These are phyloP conservation scores for Pseudocercospora macadamiae DNA, from an alignment of 2,329 filamentous ascomycete genomes.

Conservation along the genomic window DNA sequence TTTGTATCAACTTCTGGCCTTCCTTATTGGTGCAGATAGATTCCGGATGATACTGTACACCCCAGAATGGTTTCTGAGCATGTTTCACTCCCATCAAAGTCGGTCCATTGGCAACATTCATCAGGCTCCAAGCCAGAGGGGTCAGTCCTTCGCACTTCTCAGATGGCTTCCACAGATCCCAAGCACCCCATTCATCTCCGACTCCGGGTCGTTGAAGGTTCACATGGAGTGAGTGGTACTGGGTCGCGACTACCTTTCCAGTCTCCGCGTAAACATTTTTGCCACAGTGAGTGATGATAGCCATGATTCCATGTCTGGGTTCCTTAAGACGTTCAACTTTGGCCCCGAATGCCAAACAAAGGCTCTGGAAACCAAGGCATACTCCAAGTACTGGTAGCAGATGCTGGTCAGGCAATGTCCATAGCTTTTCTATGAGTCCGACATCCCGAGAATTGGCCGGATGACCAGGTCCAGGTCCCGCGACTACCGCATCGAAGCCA, in stretches of 20 bases:
- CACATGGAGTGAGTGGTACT: slow-evolving; percentile 71
- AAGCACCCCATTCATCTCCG: slow-evolving; percentile 38
- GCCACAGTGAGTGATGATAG: slow-evolving; percentile 62
- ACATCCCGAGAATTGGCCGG: slow-evolving; percentile 74
- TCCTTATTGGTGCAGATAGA: slow-evolving; percentile 77
- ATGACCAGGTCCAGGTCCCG: slow-evolving; percentile 87
- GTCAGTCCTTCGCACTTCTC: slow-evolving; percentile 41
- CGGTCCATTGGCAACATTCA: slow-evolving; percentile 51
- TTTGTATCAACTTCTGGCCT: slow-evolving; percentile 66
- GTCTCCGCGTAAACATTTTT: slow-evolving; percentile 69
- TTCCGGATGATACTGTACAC: slow-evolving; percentile 88
- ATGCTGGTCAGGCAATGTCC: slow-evolving; percentile 63
- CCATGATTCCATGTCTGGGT: slow-evolving; percentile 81
- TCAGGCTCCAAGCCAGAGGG: slow-evolving; percentile 55
- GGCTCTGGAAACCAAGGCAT: slow-evolving; percentile 85
- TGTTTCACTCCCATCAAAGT: slow-evolving; percentile 80
- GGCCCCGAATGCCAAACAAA: slow-evolving; percentile 70
- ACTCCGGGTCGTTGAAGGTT: slow-evolving; percentile 40
- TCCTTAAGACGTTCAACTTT: slow-evolving; percentile 67
- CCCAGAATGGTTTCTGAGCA: slow-evolving; percentile 73
- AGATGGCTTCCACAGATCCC: slow-evolving; percentile 43
- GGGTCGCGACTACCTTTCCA: slow-evolving; percentile 66
- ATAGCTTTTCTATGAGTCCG: slow-evolving; percentile 77
- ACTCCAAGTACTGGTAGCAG: slow-evolving; percentile 81
- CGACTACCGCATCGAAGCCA: slow-evolving; percentile 80